These are phyloP conservation scores for Spizellomyces punctatus DNA, from an alignment of 192 early-diverging fungal genomes.

Conservation along the genomic window DNA sequence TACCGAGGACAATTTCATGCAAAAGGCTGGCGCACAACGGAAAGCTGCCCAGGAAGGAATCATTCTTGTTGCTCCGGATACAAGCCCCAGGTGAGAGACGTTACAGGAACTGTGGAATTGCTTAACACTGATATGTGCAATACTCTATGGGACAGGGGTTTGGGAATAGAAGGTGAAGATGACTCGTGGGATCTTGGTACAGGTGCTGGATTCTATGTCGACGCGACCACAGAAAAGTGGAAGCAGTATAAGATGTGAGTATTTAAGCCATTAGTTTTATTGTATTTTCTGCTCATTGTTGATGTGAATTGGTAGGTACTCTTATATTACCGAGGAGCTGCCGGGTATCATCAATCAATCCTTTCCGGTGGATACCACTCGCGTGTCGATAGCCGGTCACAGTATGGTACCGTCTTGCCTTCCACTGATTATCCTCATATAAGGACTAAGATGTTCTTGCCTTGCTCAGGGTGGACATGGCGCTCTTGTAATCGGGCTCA, in stretches of 20 bases:
- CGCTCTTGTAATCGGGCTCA: constrained; percentile 74
- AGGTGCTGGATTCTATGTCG: constrained; percentile 61
- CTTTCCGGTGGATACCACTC: constrained; percentile 55
- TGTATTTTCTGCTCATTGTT: constrained; percentile 54
- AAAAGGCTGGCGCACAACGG: constrained; percentile 75
- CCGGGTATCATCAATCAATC: constrained; percentile 55
- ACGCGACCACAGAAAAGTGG: constrained; percentile 81
- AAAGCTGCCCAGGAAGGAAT: constrained; percentile 69
- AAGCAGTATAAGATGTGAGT: constrained; percentile 82
- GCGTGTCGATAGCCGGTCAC: constrained; percentile 46
- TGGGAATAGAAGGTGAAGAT: constrained; percentile 72
- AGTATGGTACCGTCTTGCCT: constrained; percentile 33
- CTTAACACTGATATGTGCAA: not conserved
- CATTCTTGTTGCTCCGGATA: constrained; percentile 83
- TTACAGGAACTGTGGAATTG: too few relatives aligned
- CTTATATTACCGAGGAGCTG: constrained; percentile 78
- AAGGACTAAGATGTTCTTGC: constrained; percentile 7
- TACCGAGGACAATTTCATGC: constrained; percentile 82
- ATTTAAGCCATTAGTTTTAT: constrained; percentile 70
- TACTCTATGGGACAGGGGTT: constrained; percentile 38
- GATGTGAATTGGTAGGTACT: constrained; percentile 57
- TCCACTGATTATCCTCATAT: not conserved
- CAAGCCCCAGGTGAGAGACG: constrained; percentile 58
- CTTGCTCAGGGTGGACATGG: constrained; percentile 81
- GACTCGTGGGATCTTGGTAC: constrained; percentile 70